These are phyloP conservation scores for Cyclotella kingstonii DNA, from an alignment of 108 stramenopile genomes.

Conservation along the genomic window DNA sequence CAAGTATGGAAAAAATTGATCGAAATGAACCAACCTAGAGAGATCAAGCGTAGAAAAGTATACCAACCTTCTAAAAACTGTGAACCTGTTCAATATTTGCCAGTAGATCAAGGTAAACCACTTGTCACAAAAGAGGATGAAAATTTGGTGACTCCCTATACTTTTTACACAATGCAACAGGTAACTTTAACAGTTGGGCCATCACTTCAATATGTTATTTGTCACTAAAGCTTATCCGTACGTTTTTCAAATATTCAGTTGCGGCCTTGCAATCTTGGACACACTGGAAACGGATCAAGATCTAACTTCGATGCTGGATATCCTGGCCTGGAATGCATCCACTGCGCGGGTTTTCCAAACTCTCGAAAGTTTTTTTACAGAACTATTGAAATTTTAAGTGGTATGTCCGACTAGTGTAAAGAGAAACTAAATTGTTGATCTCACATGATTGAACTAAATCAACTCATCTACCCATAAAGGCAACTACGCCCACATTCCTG, in stretches of 20 bases:
- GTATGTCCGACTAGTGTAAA: conserved; percentile 2
- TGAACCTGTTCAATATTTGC: conserved; percentile 6
- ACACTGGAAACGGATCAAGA: conserved; percentile 30
- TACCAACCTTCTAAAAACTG: not conserved
- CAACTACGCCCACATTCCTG: conserved; percentile 48
- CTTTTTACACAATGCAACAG: conserved; percentile 38
- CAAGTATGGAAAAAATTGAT: conserved; percentile 33
- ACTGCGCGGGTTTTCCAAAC: conserved; percentile 32
- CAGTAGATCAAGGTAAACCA: conserved; percentile 10
- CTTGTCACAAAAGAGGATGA: conserved; percentile 23
- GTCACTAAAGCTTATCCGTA: not conserved
- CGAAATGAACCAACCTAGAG: conserved; percentile 3
- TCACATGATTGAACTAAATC: not conserved
- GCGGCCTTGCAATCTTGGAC: conserved; percentile 32
- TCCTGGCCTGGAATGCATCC: conserved; percentile 44
- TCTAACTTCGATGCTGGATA: conserved; percentile 36
- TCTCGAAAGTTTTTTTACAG: conserved; percentile 50
- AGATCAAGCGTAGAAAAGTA: conserved; percentile 4
- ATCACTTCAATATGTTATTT: too few species aligned
- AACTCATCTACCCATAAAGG: conserved; percentile 6
- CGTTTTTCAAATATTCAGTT: conserved; percentile 1
- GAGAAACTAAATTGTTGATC: not conserved
- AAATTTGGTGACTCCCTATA: conserved; percentile 35
- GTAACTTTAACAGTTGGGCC: too few species aligned
- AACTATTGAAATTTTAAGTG: conserved; percentile 42